Evolutionary conservation across 345 rosid genomes (phyloP), one percentile per base, ranked within the genome.

Genomic region (Nasturtium officinale): DNA sequence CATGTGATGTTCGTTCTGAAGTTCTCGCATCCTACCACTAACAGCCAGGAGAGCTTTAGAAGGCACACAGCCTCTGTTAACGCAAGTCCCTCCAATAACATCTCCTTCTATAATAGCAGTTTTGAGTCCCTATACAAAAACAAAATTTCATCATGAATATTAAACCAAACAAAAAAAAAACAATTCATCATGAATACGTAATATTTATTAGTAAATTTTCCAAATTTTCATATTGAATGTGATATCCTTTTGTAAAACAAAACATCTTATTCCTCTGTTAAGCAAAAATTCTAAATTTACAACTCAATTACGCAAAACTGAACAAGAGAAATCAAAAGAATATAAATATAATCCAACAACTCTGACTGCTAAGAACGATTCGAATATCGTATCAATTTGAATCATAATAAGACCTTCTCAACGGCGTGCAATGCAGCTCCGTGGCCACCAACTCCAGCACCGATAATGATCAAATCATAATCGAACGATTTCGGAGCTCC

Each of bases 341-440:
- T 21, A 16, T 47, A 2, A 17, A 2, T 47, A 23, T 23, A 56
- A 12, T 38, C 13, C 29, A 16, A 29, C 1, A 55, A 16, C 25
- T 16, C 40, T 35, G 40, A 35, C 12, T 15, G 59, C 59, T 51
- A 8, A 8, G 23, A 50, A 48, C 37, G 58, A 43, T n/a, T 48
- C 20, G 32, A 32, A 48, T 23, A 20, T 23, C 0, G 18, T 6
- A 26, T 12, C 54, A 55, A 26, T 35, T 33, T 38, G 33, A 38
- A 12, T 35, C 16, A 59, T 40, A 71, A 11, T 6, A 16, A 23
- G 37, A 88, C 96, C 91, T 88, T 92, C 85, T 92, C 96, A 2
- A 90, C 96, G 48, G 98, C 96, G 64, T 92, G 96, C 46, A 92
- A 87, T n/a, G 93, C 96, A 52, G 98, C 96, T n/a, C 98, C 96